Percentiles rank a stretch among this genome's conserved stretches.
These are phyloP conservation scores for Aspergillus viridinutans DNA, from an alignment of 2,329 filamentous ascomycete species.

Conservation along the genomic window DNA sequence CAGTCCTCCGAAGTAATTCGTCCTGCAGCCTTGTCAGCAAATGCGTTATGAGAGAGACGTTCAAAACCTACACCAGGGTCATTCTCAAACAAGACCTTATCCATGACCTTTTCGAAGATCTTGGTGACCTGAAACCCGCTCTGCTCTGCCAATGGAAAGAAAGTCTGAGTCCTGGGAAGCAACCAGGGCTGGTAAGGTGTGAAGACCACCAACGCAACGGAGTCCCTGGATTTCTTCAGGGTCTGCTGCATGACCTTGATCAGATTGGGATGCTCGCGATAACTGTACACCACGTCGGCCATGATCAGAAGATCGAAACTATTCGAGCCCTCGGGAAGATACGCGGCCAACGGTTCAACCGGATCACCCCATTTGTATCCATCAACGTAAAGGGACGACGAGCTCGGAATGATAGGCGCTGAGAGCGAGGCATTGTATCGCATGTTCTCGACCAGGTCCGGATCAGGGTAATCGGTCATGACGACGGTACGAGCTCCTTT, in stretches of 20 bases:
- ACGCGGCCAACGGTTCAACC: constrained; percentile 53
- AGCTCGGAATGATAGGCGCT: constrained; percentile 43
- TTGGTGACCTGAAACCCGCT: constrained; percentile 73
- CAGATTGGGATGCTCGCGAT: constrained; percentile 78
- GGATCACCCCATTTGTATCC: constrained; percentile 83
- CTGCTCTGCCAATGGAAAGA: constrained; percentile 72
- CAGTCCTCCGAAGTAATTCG: constrained; percentile 73
- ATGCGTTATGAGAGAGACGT: not conserved
- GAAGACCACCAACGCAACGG: constrained; percentile 81
- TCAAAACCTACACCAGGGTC: constrained; percentile 65
- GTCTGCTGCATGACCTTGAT: constrained; percentile 67
- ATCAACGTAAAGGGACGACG: constrained; percentile 51
- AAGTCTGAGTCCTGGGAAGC: constrained; percentile 74
- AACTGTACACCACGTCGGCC: constrained; percentile 86
- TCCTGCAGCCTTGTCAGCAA: constrained; percentile 48
- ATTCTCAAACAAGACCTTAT: constrained; percentile 81
- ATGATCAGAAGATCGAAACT: constrained; percentile 78
- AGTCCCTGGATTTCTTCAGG: constrained; percentile 52
- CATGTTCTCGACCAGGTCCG: constrained; percentile 76
- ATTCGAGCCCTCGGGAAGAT: constrained; percentile 44
- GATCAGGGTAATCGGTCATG: constrained; percentile 84
- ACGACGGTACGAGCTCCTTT: constrained; percentile 66
- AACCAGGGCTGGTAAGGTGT: constrained; percentile 93
- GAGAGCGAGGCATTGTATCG: constrained; percentile 64
- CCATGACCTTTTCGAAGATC: constrained; percentile 75